Percentiles rank a stretch among this genome's conserved stretches.
Evolutionary conservation across 768 basidiomycete genomes (phyloP).

Genomic region (Hypsizygus marmoreus): DNA sequence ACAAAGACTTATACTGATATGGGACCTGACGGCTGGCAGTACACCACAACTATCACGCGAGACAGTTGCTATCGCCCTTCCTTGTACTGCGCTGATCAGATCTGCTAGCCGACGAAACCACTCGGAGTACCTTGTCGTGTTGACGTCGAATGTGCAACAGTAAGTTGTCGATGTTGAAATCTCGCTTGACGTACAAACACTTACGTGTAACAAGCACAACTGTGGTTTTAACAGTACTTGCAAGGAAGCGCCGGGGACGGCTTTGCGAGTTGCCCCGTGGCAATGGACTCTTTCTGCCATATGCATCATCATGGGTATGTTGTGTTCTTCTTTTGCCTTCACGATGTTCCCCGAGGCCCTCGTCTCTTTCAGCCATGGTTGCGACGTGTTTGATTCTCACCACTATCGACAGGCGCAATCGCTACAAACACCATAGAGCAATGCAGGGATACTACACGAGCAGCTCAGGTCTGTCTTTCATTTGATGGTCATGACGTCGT

Average conservation of each 20-base stretch:
- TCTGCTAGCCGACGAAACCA: slow-evolving; percentile 47
- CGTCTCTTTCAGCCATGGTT: slow-evolving; percentile 34
- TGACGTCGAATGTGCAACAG: slow-evolving; percentile 57
- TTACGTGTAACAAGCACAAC: slow-evolving; percentile 23
- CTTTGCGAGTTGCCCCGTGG: slow-evolving; percentile 42
- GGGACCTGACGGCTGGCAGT: slow-evolving; percentile 38
- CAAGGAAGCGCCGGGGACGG: slow-evolving; percentile 36
- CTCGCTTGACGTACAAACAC: background rate
- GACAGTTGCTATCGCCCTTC: slow-evolving; percentile 57
- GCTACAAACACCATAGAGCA: slow-evolving; percentile 37
- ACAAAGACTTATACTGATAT: slow-evolving; percentile 54
- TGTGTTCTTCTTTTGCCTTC: slow-evolving; percentile 21
- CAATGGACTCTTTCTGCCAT: too few species aligned
- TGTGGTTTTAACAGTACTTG: slow-evolving; percentile 31
- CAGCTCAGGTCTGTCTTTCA: slow-evolving; percentile 37
- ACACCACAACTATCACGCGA: slow-evolving; percentile 53
- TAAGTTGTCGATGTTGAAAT: slow-evolving; percentile 21
- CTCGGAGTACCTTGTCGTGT: slow-evolving; percentile 44
- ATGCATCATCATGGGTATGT: slow-evolving; percentile 22
- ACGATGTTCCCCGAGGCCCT: background rate
- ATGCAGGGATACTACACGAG: slow-evolving; percentile 52
- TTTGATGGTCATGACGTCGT: background rate
- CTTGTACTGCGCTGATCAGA: slow-evolving; percentile 57
- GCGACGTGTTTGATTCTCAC: slow-evolving; percentile 38
- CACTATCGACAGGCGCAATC: slow-evolving; percentile 43